Base-by-base conservation (phyloP, 257 asterid genomes). In the Gynochthodes officinalis region DNA sequence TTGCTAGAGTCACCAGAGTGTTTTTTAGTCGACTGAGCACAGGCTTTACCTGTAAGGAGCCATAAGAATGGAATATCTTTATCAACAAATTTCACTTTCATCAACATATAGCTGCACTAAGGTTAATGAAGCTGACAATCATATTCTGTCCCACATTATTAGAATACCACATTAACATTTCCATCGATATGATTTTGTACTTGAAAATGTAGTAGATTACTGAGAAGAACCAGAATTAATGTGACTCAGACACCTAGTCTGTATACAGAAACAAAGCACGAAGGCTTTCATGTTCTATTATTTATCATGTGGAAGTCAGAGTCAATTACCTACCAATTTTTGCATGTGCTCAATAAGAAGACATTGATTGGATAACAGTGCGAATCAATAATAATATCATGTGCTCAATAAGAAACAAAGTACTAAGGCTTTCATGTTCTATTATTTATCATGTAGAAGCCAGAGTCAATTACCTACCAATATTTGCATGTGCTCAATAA, bases 1-100 rank as follows among this genome's bases (percentile, higher is more conserved):
- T 82, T 19, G 92, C 98, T 37, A 93, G 98, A 70, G 86, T 82
- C 74, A 89, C 78, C 21, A 93, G 88, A 14, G 92, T 89, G 86
- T 86, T 91, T 80, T 93, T 93, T 67, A 93, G 68, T 82, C 97
- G 84, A 46, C 62, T 73, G 37, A 93, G 84, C 43, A 90, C 92
- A 18, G 97, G 98, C 82, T 88, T 93, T 79, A 93, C 97, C 98
- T 93, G 88, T 70, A 35, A 53, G 35, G 39, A 28, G 30, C 54
- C 73, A 69, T 15, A 42, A 57, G 27, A 28, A 40, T 13, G 21
- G 37, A 40, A 25, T 21, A 48, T 43, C 30, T 48, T 64, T 44
- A 35, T 30, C 65, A 32, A 60, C n/a, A 60, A 60, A 27, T 60
- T 16, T 39, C 25, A 16, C 4, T 60, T 16, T 39, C 2, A 2